phyloP scores from a whole-genome alignment of 352 stramenopile genomes.

The Globisporangium apiculatum region DNA sequence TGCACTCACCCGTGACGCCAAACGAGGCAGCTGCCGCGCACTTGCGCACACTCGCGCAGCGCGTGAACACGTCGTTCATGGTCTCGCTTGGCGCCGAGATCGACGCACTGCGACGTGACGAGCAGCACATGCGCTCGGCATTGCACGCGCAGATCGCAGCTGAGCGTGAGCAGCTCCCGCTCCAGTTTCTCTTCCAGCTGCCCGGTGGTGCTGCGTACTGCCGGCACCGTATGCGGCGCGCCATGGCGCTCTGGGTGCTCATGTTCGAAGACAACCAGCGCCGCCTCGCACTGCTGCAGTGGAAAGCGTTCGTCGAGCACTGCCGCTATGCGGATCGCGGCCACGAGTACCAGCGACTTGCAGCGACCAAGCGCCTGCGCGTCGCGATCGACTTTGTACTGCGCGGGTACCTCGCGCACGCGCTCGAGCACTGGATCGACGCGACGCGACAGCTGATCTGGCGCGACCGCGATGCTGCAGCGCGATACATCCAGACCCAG shows the following conservation, averaged over 20 bases:
- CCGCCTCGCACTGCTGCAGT: slow-evolving; percentile 68
- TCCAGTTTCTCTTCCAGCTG: slow-evolving; percentile 79
- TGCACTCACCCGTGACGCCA: slow-evolving; percentile 52
- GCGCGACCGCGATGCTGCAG: slow-evolving; percentile 40
- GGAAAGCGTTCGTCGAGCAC: slow-evolving; percentile 72
- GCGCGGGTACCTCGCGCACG: slow-evolving; percentile 55
- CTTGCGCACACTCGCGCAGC: slow-evolving; percentile 30
- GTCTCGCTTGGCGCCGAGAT: slow-evolving; percentile 34
- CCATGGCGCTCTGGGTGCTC: slow-evolving; percentile 62
- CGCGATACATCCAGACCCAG: slow-evolving; percentile 44
- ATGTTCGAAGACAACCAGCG: slow-evolving; percentile 73
- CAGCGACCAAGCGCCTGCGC: slow-evolving; percentile 45
- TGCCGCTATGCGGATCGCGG: slow-evolving; percentile 46
- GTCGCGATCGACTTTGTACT: slow-evolving; percentile 68
- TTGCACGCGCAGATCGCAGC: slow-evolving; percentile 47
- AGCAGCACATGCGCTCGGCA: slow-evolving; percentile 28
- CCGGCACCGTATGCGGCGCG: slow-evolving; percentile 56
- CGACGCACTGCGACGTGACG: slow-evolving; percentile 26
- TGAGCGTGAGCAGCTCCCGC: slow-evolving; percentile 51
- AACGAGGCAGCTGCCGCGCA: slow-evolving; percentile 32
- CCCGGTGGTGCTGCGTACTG: slow-evolving; percentile 71
- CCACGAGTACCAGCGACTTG: slow-evolving; percentile 52
- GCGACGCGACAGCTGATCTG: slow-evolving; percentile 53
- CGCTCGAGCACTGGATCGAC: slow-evolving; percentile 45
- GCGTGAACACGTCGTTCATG: slow-evolving; percentile 46